Percentiles rank a stretch among this genome's conserved stretches.
phyloP scores from a whole-genome alignment of 306 rosid genomes.

The Trifolium repens region DNA sequence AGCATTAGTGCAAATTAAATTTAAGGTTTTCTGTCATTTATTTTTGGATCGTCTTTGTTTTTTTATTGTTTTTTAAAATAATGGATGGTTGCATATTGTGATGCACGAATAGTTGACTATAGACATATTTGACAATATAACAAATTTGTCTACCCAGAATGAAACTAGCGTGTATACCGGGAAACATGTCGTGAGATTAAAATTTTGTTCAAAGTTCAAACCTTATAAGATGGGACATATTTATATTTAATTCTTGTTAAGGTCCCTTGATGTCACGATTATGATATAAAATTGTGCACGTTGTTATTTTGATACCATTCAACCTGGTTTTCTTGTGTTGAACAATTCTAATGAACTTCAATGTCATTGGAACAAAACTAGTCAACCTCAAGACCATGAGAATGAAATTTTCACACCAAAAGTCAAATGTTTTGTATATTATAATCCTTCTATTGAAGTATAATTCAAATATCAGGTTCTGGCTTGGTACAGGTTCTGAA shows the following conservation, averaged over 20 bases:
- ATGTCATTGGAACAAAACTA: constrained; percentile 40
- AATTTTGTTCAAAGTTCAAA: not conserved
- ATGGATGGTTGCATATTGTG: constrained; percentile 8
- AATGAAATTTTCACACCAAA: constrained; percentile 8
- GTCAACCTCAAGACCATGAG: constrained; percentile 38
- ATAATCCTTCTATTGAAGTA: too few species aligned
- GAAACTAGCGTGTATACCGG: constrained; percentile 33
- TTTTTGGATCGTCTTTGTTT: not conserved
- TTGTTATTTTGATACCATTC: constrained; percentile 6
- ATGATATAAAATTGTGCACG: not conserved
- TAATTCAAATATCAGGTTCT: too few species aligned
- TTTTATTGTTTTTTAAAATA: not conserved
- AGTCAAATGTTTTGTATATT: not conserved
- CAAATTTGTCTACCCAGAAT: constrained; percentile 36
- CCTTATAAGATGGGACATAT: constrained; percentile 20
- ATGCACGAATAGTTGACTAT: constrained; percentile 37
- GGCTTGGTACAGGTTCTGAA: too few species aligned
- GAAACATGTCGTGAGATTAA: constrained; percentile 36
- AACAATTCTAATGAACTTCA: constrained; percentile 42
- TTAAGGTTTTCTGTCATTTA: not conserved
- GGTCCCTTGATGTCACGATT: constrained; percentile 26
- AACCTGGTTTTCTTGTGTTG: constrained; percentile 30
- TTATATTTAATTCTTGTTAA: constrained; percentile 32
- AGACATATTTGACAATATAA: constrained; percentile 29
- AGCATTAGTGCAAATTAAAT: not conserved